Evolutionary conservation across 2,329 filamentous ascomycete genomes (phyloP), one percentile per base, ranked within the genome.

Genomic region (Geosmithia flava): DNA sequence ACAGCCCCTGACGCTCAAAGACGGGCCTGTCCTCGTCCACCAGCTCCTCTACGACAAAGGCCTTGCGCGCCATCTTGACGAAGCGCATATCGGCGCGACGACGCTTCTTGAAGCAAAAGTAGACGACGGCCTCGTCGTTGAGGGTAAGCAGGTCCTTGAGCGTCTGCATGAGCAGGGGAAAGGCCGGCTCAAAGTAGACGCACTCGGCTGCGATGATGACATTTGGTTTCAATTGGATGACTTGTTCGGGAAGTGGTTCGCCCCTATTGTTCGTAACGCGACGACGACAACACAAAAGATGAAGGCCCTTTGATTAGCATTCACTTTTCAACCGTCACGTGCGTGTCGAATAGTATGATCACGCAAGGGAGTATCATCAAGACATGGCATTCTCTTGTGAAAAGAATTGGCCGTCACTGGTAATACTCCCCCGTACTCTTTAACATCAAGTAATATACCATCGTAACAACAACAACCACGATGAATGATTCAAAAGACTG

Each of bases 121-220:
- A 83, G 44, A 84, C 63, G 10, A 74, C 69, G 11, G 77, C 75
- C 42, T 70, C 63, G 20, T 84, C 83, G 62, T 83, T 89, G 42
- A 89, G 75, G 16, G 78, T 75, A 53, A 95, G 72, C 45, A 96
- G 71, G 53, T 86, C 80, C 50, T 77, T 71, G 54, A 97, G 68
- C 6, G 91, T 97, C 53, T 80, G 69, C 59, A 93, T 76, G 44
- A 98, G 75, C 33, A 96, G 72, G 29, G 91, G 90, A 60, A 97
- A 97, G 1, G 93, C 87, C 2, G 91, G 89, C 65, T 97, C 93
- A 63, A 95, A 95, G 70, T 97, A 98, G 45, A 95, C 89, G 66
- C 91, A 97, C 64, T 97, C 93, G 41, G 90, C 91, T 3, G 93
- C 93, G n/a, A 97, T 75, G 49, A 98, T 81, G 48, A 95, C 72